phyloP scores from a whole-genome alignment of 2,329 filamentous ascomycete genomes.

The Xylaria sp. region DNA sequence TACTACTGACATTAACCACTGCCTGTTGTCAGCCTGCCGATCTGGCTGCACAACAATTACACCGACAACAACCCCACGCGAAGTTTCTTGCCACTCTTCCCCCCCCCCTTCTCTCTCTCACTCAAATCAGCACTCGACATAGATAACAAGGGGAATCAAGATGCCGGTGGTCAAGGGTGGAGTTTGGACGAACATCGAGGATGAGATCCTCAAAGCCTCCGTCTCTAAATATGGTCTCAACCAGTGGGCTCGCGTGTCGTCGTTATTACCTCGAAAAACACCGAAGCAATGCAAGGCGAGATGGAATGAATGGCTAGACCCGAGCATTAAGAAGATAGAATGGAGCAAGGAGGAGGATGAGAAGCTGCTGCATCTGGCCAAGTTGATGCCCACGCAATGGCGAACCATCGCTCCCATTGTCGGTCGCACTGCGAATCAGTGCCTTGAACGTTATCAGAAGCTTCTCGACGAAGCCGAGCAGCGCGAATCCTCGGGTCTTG shows the following conservation, averaged over 20 bases:
- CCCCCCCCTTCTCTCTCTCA: neutral
- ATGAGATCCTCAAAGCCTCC: slow-evolving; percentile 95
- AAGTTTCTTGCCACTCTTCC: neutral
- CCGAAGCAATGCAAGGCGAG: slow-evolving; percentile 98
- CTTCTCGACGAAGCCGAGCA: slow-evolving; percentile 93
- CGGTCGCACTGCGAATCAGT: slow-evolving; percentile 93
- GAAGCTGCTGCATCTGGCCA: slow-evolving; percentile 91
- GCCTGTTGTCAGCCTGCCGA: neutral
- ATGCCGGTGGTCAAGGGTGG: slow-evolving; percentile 73
- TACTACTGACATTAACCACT: neutral
- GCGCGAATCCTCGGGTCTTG: slow-evolving; percentile 73
- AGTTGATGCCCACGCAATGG: slow-evolving; percentile 99
- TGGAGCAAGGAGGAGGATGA: slow-evolving; percentile 99
- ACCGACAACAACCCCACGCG: neutral
- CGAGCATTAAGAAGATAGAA: slow-evolving; percentile 96
- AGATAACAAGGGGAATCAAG: neutral
- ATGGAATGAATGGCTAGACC: slow-evolving; percentile 98
- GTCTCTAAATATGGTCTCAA: slow-evolving; percentile 94
- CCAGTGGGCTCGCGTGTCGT: slow-evolving; percentile 98
- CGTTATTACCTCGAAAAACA: slow-evolving; percentile 92
- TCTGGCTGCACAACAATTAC: neutral
- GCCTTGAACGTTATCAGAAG: slow-evolving; percentile 93
- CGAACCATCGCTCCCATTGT: slow-evolving; percentile 96
- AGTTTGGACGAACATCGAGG: slow-evolving; percentile 73
- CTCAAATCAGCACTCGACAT: neutral